Evolutionary conservation across 179 eudicot species (phyloP).

Genomic region (Vitellaria paradoxa): DNA sequence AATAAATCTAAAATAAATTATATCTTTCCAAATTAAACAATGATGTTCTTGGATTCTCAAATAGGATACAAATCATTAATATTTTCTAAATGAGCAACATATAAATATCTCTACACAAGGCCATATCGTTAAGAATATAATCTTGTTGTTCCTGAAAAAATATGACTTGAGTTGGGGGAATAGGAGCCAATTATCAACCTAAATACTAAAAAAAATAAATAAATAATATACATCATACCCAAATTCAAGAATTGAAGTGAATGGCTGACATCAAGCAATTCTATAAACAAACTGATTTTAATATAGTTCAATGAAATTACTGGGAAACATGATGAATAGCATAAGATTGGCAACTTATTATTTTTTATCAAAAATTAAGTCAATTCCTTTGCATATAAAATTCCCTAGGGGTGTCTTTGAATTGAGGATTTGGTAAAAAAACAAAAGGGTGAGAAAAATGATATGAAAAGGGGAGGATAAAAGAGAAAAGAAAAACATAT

Average conservation of each 20-base stretch:
- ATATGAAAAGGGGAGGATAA: too few relatives aligned
- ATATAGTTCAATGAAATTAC: neutral
- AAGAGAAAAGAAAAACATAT: too few relatives aligned
- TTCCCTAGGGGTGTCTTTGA: too few relatives aligned
- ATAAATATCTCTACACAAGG: neutral
- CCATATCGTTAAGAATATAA: neutral
- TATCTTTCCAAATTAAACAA: neutral
- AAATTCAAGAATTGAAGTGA: neutral
- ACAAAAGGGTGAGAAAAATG: too few relatives aligned
- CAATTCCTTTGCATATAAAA: too few relatives aligned
- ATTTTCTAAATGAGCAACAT: neutral
- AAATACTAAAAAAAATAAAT: neutral
- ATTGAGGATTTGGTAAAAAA: too few relatives aligned
- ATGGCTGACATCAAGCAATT: neutral
- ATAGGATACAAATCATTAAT: neutral
- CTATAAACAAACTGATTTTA: neutral
- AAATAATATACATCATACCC: neutral
- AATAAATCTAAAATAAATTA: neutral
- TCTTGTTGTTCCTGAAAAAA: neutral
- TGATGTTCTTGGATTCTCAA: neutral
- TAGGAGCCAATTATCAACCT: neutral
- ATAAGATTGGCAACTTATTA: too few relatives aligned
- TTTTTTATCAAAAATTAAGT: too few relatives aligned
- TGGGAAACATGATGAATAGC: neutral
- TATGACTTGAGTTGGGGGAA: too few relatives aligned